Base-by-base conservation (phyloP, 1,284 basidiomycete species). In the Ustilago loliicola region DNA sequence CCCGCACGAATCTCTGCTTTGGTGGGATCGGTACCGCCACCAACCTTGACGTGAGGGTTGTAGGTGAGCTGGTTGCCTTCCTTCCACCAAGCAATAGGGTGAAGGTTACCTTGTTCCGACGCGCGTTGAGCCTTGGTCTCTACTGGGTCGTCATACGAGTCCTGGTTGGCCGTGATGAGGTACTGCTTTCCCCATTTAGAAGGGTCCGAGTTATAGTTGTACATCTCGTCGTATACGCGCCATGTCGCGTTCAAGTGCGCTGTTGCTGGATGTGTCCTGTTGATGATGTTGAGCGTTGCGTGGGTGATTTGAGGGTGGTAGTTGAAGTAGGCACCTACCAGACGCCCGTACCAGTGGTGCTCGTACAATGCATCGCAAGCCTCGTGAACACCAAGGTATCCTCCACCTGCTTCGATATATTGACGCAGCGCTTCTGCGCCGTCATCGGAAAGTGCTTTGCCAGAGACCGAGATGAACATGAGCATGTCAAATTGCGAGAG, bases 71-170 rank as follows among this genome's bases (percentile, higher is more conserved):
- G 72, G 9, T 76, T 48, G 50, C 80, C 81, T 52, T 83, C 80
- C 58, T 72, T 76, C 69, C 73, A 83, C 81, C 81, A 83, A 6
- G 80, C 80, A 21, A 83, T 77, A n/a, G 81, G 80, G 54, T 83
- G 81, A 5, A 70, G 69, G 5, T 54, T 57, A 27, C 81, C 81
- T 52, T 82, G 75, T 30, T 70, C 57, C 8, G 40, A 45, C 15
- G 68, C 69, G 5, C 77, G 68, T 34, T 82, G 62, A 15, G 27
- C 48, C 19, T 40, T 50, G 3, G 77, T 57, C 55, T 74, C 62
- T 23, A 79, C 80, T 4, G 70, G 68, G 32, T 81, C 79, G 1
- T 58, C 9, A 61, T 80, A 82, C 32, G 76, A 71, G 13, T 38
- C 52, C 13, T 80, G 61, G 50, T 82, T 71, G 34, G 72, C 80